Percentiles rank a stretch among this genome's conserved stretches.
Conservation (phyloP, 1,139 yeast genomes). For the Blastobotrys capitulatus region DNA sequence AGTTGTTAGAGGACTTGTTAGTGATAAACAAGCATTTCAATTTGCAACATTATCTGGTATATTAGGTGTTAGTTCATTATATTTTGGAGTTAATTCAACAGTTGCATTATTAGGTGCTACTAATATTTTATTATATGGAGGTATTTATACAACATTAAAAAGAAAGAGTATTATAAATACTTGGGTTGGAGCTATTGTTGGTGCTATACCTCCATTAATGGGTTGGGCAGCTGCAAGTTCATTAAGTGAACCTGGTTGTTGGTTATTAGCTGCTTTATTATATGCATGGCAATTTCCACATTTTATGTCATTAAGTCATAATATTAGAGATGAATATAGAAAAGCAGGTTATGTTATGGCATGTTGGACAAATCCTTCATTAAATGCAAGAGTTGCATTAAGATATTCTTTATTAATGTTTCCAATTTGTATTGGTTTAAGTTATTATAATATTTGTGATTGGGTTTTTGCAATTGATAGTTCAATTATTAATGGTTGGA, state of each 20-base stretch:
- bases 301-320: constrained; percentile 86
- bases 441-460: constrained; percentile 79
- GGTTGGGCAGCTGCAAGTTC: constrained; percentile 98
- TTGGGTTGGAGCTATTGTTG: constrained; percentile 98
- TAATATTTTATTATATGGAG: constrained; percentile 77
- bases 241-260: constrained; percentile 80
- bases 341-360: constrained; percentile 96
- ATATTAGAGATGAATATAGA: constrained; percentile 80
- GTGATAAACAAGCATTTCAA: constrained; percentile 68
- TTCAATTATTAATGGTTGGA: constrained; percentile 77
- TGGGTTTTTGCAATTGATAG: constrained; percentile 76
- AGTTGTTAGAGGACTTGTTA: constrained; percentile 75
- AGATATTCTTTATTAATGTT: constrained; percentile 87
- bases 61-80: constrained; percentile 63
- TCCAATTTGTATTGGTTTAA: constrained; percentile 81
- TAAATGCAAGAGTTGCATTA: constrained; percentile 90
- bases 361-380: constrained; percentile 83
- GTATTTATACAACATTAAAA: constrained; percentile 88
- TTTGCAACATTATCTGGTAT: constrained; percentile 76
- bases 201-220: constrained; percentile 98
- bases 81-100: constrained; percentile 76
- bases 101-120: constrained; percentile 74
- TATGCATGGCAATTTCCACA: constrained; percentile 99
- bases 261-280: constrained; percentile 85
- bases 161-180: constrained; percentile 81